Evolutionary conservation across 1,284 basidiomycete species (phyloP).

Genomic region (Ganoderma leucocontextum): DNA sequence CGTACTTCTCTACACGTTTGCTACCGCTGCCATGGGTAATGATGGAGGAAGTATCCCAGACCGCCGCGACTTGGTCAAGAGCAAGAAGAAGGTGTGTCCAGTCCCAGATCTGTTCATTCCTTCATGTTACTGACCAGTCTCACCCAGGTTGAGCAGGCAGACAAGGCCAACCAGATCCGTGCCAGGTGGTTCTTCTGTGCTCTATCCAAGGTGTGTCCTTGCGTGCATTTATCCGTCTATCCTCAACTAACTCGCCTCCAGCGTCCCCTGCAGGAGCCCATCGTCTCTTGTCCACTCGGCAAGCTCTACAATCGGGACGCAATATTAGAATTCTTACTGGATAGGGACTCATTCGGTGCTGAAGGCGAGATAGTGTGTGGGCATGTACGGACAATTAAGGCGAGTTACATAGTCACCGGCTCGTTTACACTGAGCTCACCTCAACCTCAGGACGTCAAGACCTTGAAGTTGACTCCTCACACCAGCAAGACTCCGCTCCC

Average conservation of each 20-base stretch:
- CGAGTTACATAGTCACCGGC: conserved; percentile 45
- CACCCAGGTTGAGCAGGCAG: conserved; percentile 76
- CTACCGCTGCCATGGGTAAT: conserved; percentile 69
- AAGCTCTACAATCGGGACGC: conserved; percentile 96
- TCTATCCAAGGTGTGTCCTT: conserved; percentile 80
- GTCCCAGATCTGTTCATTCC: neutral
- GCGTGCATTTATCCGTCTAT: neutral
- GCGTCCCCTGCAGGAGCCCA: conserved; percentile 84
- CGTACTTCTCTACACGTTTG: neutral
- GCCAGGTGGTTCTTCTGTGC: conserved; percentile 94
- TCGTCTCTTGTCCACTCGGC: conserved; percentile 89
- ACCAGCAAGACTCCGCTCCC: conserved; percentile 51
- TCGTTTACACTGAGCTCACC: conserved; percentile 5
- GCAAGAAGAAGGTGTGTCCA: conserved; percentile 68
- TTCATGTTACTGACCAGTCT: neutral
- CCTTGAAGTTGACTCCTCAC: conserved; percentile 81
- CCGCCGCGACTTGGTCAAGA: conserved; percentile 80
- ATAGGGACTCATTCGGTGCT: conserved; percentile 73
- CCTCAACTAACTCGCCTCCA: conserved; percentile 42
- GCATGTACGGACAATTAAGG: conserved; percentile 89
- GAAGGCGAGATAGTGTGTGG: conserved; percentile 88
- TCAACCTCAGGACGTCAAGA: conserved; percentile 79
- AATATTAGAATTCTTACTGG: conserved; percentile 86
- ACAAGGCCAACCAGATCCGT: conserved; percentile 85
- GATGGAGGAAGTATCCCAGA: conserved; percentile 89